A percentile compares a stretch with the other conserved stretches of the same genome.
These are phyloP conservation scores for Capsella rubella DNA, from an alignment of 441 rosid species.

Conservation along the genomic window DNA sequence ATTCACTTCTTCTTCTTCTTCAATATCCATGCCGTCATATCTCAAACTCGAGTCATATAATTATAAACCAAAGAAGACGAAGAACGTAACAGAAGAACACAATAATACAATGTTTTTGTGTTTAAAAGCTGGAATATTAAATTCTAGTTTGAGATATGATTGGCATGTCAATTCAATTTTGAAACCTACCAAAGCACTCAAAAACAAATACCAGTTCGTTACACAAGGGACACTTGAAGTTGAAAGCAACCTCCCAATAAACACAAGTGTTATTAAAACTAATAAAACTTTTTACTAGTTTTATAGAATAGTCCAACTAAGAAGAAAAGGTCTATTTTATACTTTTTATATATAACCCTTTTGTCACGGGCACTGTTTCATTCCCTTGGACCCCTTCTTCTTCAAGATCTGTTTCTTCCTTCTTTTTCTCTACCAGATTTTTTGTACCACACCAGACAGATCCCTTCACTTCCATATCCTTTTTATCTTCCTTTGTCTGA, in stretches of 20 bases:
- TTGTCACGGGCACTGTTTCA: constrained; percentile 45
- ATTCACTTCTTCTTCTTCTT: constrained; percentile 25
- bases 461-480: constrained; percentile 29
- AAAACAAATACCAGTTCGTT: constrained; percentile 35
- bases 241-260: constrained; percentile 22
- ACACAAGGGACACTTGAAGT: constrained; percentile 12
- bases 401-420: constrained; percentile 48
- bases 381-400: constrained; percentile 43
- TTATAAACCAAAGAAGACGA: constrained; percentile 21
- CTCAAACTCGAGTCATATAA: constrained; percentile 15
- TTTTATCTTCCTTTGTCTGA: constrained; percentile 32
- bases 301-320: constrained; percentile 5
- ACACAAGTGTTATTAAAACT: constrained; percentile 2
- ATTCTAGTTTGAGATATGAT: no score
- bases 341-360: constrained; percentile 20
- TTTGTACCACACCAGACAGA: constrained; percentile 21
- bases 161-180: no score
- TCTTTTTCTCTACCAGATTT: constrained; percentile 42
- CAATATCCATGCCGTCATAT: constrained; percentile 9
- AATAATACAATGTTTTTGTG: background rate
- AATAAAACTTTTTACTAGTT: background rate
- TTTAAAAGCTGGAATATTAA: no score
- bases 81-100: background rate
- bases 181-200: background rate
- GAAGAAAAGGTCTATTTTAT: constrained; percentile 36